Conservation (phyloP, 2,329 filamentous ascomycete species). For the Teratosphaeria nubilosa region DNA sequence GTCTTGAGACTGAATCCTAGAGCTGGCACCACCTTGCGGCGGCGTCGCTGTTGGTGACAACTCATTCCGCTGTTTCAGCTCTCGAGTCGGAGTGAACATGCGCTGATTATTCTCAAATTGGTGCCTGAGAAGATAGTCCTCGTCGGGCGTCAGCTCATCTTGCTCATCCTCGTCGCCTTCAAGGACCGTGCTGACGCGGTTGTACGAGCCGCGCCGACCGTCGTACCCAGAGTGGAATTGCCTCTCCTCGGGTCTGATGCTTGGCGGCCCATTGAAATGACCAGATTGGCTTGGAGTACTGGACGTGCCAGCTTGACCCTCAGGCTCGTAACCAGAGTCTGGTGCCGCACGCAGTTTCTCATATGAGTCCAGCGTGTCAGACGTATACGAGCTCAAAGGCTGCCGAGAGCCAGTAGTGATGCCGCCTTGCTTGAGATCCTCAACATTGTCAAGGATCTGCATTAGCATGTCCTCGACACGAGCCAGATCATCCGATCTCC, state of each 20-base stretch:
- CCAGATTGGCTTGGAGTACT: conserved; percentile 67
- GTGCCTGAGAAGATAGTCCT: conserved; percentile 36
- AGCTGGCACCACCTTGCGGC: conserved; percentile 38
- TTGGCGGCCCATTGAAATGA: conserved; percentile 40
- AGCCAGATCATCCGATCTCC: conserved; percentile 64
- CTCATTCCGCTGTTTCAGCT: conserved; percentile 32
- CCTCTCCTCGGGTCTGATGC: conserved; percentile 18
- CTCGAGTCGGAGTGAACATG: conserved; percentile 51
- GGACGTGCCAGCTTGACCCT: conserved; percentile 67
- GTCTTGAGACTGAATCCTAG: conserved; percentile 56
- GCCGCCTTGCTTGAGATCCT: conserved; percentile 44
- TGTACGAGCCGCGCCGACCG: conserved; percentile 50
- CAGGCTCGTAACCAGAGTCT: conserved; percentile 69
- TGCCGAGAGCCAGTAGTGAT: conserved; percentile 8
- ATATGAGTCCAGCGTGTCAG: conserved; percentile 52
- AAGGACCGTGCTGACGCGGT: conserved; percentile 81
- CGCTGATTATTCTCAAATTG: conserved; percentile 51
- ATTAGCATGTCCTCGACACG: conserved; percentile 50
- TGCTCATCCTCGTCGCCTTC: conserved; percentile 75
- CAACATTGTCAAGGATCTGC: conserved; percentile 84
- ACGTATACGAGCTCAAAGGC: conserved; percentile 18
- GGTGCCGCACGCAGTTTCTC: conserved; percentile 62
- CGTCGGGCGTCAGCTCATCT: conserved; percentile 40
- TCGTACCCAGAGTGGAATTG: conserved; percentile 42
- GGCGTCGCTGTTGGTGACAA: conserved; percentile 36